A percentile compares a stretch with the other conserved stretches of the same genome.
phyloP scores from a whole-genome alignment of 1,139 yeast species.

The Starmera stellimalicola region DNA sequence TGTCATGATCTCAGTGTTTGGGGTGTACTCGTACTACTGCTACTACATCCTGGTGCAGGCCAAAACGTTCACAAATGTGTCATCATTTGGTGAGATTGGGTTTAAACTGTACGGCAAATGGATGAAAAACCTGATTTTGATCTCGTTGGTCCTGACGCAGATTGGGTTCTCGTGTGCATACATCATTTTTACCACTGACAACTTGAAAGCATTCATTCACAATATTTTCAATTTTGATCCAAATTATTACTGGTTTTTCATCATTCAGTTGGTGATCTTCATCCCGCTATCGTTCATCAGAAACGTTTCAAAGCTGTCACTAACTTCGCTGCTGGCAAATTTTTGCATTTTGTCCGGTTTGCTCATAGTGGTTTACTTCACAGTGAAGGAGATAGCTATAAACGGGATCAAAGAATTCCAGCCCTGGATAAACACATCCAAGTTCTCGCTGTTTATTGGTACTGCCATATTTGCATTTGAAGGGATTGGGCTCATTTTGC shows the following conservation, averaged over 20 bases:
- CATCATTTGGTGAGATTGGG: conserved; percentile 74
- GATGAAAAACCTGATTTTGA: conserved; percentile 47
- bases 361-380: conserved; percentile 50
- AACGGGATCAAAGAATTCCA: conserved; percentile 41
- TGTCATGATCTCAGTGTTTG: conserved; percentile 44
- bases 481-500: conserved; percentile 71
- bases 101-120: conserved; percentile 48
- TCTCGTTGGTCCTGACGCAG: conserved; percentile 59
- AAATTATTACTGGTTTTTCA: conserved; percentile 31
- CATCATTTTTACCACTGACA: conserved; percentile 63
- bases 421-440: conserved; percentile 39
- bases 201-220: conserved; percentile 46
- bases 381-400: conserved; percentile 30
- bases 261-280: conserved; percentile 46
- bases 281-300: conserved; percentile 65
- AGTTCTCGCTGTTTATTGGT: conserved; percentile 70
- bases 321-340: conserved; percentile 61
- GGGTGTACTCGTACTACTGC: conserved; percentile 60
- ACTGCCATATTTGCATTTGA: conserved; percentile 78
- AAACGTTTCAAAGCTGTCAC: conserved; percentile 59
- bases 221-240: conserved; percentile 33
- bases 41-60: conserved; percentile 52
- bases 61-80: conserved; percentile 46
- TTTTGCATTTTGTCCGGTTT: conserved; percentile 57
- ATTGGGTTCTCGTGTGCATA: conserved; percentile 75